Evolutionary conservation across 495 filamentous ascomycete genomes (phyloP).

Genomic region (Aspergillus asperescens): DNA sequence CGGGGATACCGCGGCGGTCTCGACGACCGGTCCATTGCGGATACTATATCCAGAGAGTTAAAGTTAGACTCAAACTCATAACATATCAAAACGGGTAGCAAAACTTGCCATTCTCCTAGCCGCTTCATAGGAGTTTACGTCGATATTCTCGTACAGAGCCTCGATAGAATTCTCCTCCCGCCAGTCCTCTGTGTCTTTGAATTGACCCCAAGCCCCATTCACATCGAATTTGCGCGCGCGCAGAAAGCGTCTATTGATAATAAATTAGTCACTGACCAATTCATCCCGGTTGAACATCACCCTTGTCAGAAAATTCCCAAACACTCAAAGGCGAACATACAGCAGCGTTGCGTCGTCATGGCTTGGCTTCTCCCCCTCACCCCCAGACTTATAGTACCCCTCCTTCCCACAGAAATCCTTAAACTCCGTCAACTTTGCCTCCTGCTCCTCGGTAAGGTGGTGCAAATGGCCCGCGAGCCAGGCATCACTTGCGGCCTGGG

Average conservation of each 20-base stretch:
- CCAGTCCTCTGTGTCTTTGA: conserved; percentile 86
- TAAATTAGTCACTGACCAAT: not conserved
- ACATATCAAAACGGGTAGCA: not conserved
- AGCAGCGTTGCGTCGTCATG: conserved; percentile 80
- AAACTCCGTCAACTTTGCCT: conserved; percentile 59
- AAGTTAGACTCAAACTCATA: not conserved
- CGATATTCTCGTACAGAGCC: conserved; percentile 69
- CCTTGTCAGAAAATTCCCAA: not conserved
- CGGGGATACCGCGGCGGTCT: conserved; percentile 80
- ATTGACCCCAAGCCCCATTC: conserved; percentile 71
- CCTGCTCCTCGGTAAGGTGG: conserved; percentile 64
- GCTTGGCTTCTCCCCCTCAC: conserved; percentile 44
- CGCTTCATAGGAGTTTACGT: conserved; percentile 74
- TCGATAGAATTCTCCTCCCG: conserved; percentile 71
- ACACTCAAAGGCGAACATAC: conserved; percentile 40
- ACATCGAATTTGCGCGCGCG: conserved; percentile 71
- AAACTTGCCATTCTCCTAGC: conserved; percentile 64
- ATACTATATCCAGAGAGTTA: conserved; percentile 49
- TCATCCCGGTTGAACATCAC: no score
- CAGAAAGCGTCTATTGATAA: conserved; percentile 60
- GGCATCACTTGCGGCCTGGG: conserved; percentile 37
- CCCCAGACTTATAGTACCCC: conserved; percentile 55
- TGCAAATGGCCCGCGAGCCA: conserved; percentile 63
- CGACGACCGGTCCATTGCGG: conserved; percentile 89
- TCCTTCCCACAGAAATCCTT: conserved; percentile 59